Percentiles rank a stretch among this genome's conserved stretches.
phyloP scores from a whole-genome alignment of 306 rosid genomes.

The Rosa chinensis region DNA sequence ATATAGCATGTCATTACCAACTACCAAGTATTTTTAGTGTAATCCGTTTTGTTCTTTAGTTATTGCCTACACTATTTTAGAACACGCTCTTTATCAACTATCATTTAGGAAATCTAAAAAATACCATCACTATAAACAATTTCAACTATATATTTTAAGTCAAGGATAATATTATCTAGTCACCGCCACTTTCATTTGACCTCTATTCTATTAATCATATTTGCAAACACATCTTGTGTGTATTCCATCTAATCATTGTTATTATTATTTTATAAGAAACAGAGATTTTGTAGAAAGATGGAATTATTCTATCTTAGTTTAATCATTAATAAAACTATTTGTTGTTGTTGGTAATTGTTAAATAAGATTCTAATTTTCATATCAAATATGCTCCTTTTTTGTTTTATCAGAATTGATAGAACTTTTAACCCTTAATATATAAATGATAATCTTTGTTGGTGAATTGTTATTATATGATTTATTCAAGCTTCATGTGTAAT shows the following conservation, averaged over 20 bases:
- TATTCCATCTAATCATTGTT: not conserved
- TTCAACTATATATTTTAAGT: not conserved
- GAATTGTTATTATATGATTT: constrained; percentile 10
- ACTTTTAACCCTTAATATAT: not conserved
- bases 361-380: not conserved
- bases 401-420: not conserved
- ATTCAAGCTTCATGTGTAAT: constrained; percentile 20
- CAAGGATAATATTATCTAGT: not conserved
- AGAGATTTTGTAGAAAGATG: not conserved
- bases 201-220: not conserved
- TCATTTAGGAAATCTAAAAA: not conserved
- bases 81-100: not conserved
- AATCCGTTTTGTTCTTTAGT: not conserved
- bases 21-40: not conserved
- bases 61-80: not conserved
- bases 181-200: not conserved
- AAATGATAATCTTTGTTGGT: not conserved
- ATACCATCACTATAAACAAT: not conserved
- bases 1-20: not conserved
- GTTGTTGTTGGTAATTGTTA: not conserved
- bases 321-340: not conserved
- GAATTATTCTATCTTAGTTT: not conserved
- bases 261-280: not conserved
- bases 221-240: not conserved
- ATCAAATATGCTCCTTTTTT: not conserved